Conservation (phyloP, 2,329 filamentous ascomycete genomes). For the Fusarium xyrophilum region DNA sequence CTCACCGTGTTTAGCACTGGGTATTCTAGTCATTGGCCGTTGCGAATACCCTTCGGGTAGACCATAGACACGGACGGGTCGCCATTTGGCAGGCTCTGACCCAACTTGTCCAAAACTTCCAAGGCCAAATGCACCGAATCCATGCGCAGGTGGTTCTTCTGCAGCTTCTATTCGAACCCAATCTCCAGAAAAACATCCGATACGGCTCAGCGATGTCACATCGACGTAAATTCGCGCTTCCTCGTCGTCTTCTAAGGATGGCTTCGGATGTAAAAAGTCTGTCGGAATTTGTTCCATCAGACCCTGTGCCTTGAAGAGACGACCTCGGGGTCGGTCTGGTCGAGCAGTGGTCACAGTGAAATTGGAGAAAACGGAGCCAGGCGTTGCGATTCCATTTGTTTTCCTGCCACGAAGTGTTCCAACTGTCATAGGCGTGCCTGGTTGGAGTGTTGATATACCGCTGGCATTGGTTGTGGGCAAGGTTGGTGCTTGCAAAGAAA, state of each 20-base stretch:
- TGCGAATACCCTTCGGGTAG: constrained; percentile 77
- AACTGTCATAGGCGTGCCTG: constrained; percentile 79
- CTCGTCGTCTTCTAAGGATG: constrained; percentile 78
- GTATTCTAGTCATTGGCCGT: constrained; percentile 66
- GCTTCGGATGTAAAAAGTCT: constrained; percentile 84
- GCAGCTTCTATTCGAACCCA: constrained; percentile 88
- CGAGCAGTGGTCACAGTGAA: constrained; percentile 85
- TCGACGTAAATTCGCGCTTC: constrained; percentile 91
- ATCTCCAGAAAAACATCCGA: constrained; percentile 96
- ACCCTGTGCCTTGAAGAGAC: constrained; percentile 84
- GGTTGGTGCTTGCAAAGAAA: constrained; percentile 82
- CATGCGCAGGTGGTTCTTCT: constrained; percentile 74
- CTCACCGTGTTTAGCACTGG: constrained; percentile 59
- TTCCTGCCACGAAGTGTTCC: constrained; percentile 64
- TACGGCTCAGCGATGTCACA: constrained; percentile 80
- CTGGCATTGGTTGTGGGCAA: constrained; percentile 80
- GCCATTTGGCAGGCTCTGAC: constrained; percentile 71
- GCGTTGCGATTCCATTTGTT: constrained; percentile 78
- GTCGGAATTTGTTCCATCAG: constrained; percentile 74
- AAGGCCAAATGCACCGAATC: constrained; percentile 70
- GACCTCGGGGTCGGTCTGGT: constrained; percentile 73
- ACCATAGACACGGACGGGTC: constrained; percentile 87
- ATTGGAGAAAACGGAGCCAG: constrained; percentile 87
- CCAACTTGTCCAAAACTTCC: constrained; percentile 64
- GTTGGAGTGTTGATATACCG: constrained; percentile 78